Percentiles rank a stretch among this genome's conserved stretches.
Evolutionary conservation across 768 basidiomycete genomes (phyloP).

Genomic region (Russula compacta): DNA sequence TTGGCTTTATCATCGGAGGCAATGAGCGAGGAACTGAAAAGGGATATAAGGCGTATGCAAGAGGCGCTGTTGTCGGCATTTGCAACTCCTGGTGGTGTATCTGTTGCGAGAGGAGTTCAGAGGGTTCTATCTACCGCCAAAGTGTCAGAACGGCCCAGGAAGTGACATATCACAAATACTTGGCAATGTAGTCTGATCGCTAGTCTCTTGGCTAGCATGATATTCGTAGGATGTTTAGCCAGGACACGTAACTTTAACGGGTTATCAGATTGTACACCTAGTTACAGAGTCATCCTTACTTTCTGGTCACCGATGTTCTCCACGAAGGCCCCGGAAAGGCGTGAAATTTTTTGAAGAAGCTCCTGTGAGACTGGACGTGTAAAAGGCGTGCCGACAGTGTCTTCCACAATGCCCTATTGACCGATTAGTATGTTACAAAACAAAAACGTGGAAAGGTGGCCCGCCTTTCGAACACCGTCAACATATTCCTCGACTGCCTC

Average conservation of each 20-base stretch:
- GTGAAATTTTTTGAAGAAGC: constrained; percentile 58
- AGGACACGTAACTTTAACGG: constrained; percentile 44
- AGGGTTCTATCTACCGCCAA: neutral
- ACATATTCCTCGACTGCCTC: constrained; percentile 41
- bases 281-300: constrained; percentile 33
- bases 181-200: constrained; percentile 43
- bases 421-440: neutral
- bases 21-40: constrained; percentile 44
- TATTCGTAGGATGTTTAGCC: constrained; percentile 35
- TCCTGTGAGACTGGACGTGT: constrained; percentile 35
- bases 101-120: constrained; percentile 9
- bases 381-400: constrained; percentile 37
- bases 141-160: constrained; percentile 2
- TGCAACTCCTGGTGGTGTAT: neutral
- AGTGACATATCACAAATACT: constrained; percentile 15
- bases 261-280: neutral
- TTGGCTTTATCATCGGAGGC: constrained; percentile 38
- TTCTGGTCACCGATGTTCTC: constrained; percentile 38
- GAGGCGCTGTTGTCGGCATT: constrained; percentile 2
- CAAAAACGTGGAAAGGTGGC: constrained; percentile 12
- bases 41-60: constrained; percentile 56
- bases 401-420: constrained; percentile 25
- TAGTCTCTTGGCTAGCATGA: constrained; percentile 42
- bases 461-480: constrained; percentile 40
- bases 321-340: constrained; percentile 52